These are phyloP conservation scores for Suhomyces anneliseae DNA, from an alignment of 1,139 yeast species.

Conservation along the genomic window DNA sequence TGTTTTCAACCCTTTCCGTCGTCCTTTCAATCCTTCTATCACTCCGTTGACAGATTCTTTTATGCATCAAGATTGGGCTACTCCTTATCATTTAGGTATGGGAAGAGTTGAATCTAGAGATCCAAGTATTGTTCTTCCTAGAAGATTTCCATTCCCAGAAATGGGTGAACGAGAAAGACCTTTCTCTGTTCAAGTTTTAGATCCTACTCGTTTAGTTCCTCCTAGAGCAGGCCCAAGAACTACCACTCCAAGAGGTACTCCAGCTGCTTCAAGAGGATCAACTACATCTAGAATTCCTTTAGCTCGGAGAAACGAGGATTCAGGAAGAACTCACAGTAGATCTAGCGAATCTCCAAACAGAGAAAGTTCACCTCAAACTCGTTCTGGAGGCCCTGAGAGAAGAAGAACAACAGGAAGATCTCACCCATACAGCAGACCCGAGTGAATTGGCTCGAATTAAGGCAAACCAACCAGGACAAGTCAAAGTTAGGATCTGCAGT, in stretches of 20 bases:
- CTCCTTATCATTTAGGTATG: slow-evolving; percentile 17
- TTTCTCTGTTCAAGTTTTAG: slow-evolving; percentile 13
- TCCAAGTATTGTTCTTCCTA: slow-evolving; percentile 23
- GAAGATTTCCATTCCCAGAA: slow-evolving; percentile 31
- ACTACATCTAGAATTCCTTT: not conserved
- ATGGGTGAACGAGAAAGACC: not conserved
- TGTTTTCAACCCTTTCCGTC: slow-evolving; percentile 37
- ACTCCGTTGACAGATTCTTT: slow-evolving; percentile 45
- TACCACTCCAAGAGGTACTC: slow-evolving; percentile 1
- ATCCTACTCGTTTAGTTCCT: not conserved
- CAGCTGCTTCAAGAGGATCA: not conserved
- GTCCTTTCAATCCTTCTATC: slow-evolving; percentile 39
- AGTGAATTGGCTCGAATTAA: not conserved
- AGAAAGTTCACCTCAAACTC: not conserved
- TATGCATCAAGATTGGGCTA: slow-evolving; percentile 41
- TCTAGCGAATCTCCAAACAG: not conserved
- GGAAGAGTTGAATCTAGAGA: slow-evolving; percentile 10
- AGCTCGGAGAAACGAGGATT: not conserved
- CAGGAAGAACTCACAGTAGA: not conserved
- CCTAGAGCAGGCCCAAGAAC: not conserved
- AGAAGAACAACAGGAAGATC: slow-evolving; percentile 27
- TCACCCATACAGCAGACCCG: slow-evolving; percentile 33
- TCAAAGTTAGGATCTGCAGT: too few relatives aligned
- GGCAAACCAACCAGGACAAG: not conserved
- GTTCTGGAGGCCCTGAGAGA: slow-evolving; percentile 32